Evolutionary conservation across 2,329 filamentous ascomycete genomes (phyloP).

Genomic region (Pseudocercospora fijiensis): DNA sequence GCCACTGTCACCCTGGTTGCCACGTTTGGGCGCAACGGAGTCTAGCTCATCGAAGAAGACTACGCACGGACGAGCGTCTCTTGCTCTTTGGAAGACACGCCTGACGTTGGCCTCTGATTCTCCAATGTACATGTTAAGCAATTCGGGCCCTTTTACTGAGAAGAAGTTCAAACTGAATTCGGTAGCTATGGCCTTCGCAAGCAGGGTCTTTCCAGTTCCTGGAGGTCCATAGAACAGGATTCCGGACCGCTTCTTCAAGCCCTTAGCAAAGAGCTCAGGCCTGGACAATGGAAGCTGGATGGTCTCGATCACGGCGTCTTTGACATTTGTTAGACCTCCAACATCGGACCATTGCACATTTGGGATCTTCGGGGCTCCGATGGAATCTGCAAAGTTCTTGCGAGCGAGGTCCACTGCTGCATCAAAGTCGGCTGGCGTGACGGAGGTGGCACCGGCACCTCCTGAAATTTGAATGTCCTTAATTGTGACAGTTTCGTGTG

Average conservation of each 20-base stretch:
- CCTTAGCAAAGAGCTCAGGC: conserved; percentile 91
- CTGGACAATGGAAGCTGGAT: conserved; percentile 90
- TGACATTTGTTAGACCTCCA: conserved; percentile 87
- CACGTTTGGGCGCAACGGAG: conserved; percentile 91
- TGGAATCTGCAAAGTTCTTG: conserved; percentile 97
- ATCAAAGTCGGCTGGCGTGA: conserved; percentile 84
- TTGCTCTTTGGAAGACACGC: conserved; percentile 80
- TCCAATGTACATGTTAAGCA: conserved; percentile 95
- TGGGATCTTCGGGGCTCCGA: conserved; percentile 95
- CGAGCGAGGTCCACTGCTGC: conserved; percentile 90
- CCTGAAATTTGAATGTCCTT: conserved; percentile 87
- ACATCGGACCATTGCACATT: conserved; percentile 97
- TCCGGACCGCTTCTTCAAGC: conserved; percentile 95
- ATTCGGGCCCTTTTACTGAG: conserved; percentile 84
- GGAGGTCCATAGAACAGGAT: conserved; percentile 91
- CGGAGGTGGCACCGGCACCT: conserved; percentile 71
- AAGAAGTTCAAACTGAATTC: conserved; percentile 95
- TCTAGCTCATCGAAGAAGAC: conserved; percentile 94
- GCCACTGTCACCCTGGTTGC: conserved; percentile 94
- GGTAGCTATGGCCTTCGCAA: conserved; percentile 89
- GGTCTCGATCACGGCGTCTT: conserved; percentile 94
- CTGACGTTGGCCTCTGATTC: conserved; percentile 91
- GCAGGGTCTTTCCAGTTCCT: conserved; percentile 86
- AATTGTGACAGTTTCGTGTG: conserved; percentile 50
- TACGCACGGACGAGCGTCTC: conserved; percentile 82